These are phyloP conservation scores for Populus tomentosa DNA, from an alignment of 441 rosid genomes.

Conservation along the genomic window DNA sequence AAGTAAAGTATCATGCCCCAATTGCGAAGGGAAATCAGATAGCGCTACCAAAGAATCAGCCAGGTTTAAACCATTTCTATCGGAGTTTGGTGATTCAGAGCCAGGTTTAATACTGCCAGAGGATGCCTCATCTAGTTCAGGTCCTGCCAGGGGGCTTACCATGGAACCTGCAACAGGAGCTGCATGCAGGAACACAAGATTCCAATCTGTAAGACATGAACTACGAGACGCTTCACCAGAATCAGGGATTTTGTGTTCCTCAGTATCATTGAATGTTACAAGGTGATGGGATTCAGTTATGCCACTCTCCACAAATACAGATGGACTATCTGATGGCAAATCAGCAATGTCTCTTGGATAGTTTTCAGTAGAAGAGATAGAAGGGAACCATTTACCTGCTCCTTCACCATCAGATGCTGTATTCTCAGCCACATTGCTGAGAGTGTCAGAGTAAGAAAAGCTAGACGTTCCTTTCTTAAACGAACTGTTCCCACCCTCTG, in stretches of 20 bases:
- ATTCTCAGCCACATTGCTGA: constrained; percentile 46
- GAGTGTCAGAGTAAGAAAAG: constrained; percentile 52
- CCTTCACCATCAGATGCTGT: constrained; percentile 54
- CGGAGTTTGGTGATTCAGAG: constrained; percentile 19
- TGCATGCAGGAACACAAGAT: constrained; percentile 26
- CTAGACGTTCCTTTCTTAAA: constrained; percentile 49
- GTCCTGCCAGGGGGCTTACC: constrained; percentile 24
- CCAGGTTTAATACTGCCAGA: constrained; percentile 16
- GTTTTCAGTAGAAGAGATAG: constrained; percentile 31
- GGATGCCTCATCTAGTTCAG: constrained; percentile 31
- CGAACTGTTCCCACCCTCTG: constrained; percentile 66
- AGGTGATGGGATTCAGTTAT: constrained; percentile 27
- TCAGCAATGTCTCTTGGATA: constrained; percentile 23
- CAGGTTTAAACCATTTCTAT: constrained; percentile 23
- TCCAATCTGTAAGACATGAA: constrained; percentile 34
- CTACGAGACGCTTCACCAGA: constrained; percentile 29
- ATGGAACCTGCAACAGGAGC: constrained; percentile 27
- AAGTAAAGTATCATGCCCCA: constrained; percentile 18
- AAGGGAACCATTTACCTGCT: constrained; percentile 28
- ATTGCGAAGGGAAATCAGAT: constrained; percentile 27
- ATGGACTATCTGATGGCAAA: constrained; percentile 27
- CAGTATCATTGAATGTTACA: constrained; percentile 28
- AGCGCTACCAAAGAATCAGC: constrained; percentile 25
- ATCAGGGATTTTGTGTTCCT: constrained; percentile 22
- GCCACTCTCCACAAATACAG: constrained; percentile 23